Evolutionary conservation across 345 rosid species (phyloP).

Genomic region (Geranium brycei): DNA sequence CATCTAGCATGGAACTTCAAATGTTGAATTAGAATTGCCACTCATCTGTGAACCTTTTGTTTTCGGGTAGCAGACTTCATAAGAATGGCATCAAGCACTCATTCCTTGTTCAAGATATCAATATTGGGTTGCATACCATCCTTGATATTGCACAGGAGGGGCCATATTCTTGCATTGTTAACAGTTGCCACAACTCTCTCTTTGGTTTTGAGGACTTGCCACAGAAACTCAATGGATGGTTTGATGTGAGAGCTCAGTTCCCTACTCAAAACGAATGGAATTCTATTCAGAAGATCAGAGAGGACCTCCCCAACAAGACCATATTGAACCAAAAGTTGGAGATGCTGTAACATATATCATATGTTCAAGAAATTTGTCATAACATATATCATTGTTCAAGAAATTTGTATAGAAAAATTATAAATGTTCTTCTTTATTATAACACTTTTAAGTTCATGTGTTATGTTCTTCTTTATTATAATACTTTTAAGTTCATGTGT

Average conservation of each 20-base stretch:
- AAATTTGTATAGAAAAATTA: too few relatives aligned
- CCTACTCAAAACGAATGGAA: not conserved
- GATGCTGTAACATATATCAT: too few relatives aligned
- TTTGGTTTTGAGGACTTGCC: not conserved
- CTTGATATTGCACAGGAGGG: not conserved
- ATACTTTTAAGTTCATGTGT: too few relatives aligned
- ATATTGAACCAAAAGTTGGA: not conserved
- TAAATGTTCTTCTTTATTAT: too few relatives aligned
- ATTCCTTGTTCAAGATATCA: slow-evolving; percentile 5
- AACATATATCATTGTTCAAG: too few relatives aligned
- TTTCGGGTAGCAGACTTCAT: too few relatives aligned
- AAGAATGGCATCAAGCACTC: slow-evolving; percentile 1
- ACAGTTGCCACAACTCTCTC: slow-evolving; percentile 4
- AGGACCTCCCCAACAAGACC: slow-evolving; percentile 11
- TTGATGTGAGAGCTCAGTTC: slow-evolving; percentile 7
- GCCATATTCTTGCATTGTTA: slow-evolving; percentile 3
- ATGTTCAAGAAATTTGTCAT: too few relatives aligned
- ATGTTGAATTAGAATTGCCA: too few relatives aligned
- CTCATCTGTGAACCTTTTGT: too few relatives aligned
- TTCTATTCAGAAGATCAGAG: slow-evolving; percentile 3
- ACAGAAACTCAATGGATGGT: slow-evolving; percentile 9
- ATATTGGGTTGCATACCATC: slow-evolving; percentile 8
- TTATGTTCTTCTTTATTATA: too few relatives aligned
- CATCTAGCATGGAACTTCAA: too few relatives aligned
- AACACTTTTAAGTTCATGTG: too few relatives aligned